Evolutionary conservation across 345 rosid genomes (phyloP).

Genomic region (Eucalyptus erythrocorys): DNA sequence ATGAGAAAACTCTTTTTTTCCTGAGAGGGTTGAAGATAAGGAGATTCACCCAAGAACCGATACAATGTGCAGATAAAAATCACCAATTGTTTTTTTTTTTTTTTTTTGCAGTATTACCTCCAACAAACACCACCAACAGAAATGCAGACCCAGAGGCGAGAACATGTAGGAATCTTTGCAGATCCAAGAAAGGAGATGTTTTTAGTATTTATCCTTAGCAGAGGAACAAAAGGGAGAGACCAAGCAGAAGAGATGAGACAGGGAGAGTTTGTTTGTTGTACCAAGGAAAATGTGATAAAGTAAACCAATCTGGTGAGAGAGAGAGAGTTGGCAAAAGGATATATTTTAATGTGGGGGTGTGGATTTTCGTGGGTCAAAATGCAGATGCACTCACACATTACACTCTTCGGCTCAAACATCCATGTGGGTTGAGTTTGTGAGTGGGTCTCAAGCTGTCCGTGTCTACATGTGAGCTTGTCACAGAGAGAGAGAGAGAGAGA

Average conservation of each 20-base stretch:
- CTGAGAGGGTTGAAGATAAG: not conserved
- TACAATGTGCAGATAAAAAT: not conserved
- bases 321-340: not conserved
- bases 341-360: not conserved
- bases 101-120: not conserved
- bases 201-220: slow-evolving; percentile 9
- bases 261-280: not conserved
- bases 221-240: not conserved
- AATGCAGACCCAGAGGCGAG: not conserved
- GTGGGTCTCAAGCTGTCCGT: slow-evolving; percentile 56
- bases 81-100: not conserved
- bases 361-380: slow-evolving; percentile 18
- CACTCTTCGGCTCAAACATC: not conserved
- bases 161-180: slow-evolving; percentile 19
- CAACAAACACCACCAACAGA: not conserved
- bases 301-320: not conserved
- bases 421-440: slow-evolving; percentile 50
- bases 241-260: not conserved
- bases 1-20: not conserved
- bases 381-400: not conserved
- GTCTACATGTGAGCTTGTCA: slow-evolving; percentile 57
- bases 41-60: not conserved
- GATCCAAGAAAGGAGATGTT: slow-evolving; percentile 47
- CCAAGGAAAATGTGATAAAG: not conserved
- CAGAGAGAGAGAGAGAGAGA: not conserved